These are phyloP conservation scores for Fusarium pseudocircinatum DNA, from an alignment of 2,329 filamentous ascomycete species.

Conservation along the genomic window DNA sequence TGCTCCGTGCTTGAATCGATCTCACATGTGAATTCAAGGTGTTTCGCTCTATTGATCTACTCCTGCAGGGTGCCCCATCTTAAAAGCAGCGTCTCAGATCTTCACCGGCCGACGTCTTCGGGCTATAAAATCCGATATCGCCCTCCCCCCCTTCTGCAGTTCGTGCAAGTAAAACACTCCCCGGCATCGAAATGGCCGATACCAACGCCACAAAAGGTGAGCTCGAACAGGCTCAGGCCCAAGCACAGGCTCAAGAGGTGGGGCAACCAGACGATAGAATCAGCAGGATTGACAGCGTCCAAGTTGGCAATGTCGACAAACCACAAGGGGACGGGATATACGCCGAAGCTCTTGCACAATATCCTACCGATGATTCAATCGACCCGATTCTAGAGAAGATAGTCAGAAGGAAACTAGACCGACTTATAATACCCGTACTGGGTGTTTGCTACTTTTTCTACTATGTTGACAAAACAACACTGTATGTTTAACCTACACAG, in stretches of 20 bases:
- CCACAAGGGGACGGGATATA: slow-evolving; percentile 44
- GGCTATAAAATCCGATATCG: neutral
- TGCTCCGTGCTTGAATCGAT: neutral
- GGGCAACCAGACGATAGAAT: slow-evolving; percentile 2
- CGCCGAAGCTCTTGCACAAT: slow-evolving; percentile 48
- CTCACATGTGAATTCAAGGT: neutral
- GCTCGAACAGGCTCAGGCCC: neutral
- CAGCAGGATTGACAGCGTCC: neutral
- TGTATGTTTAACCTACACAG: slow-evolving; percentile 40
- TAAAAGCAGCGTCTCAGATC: neutral
- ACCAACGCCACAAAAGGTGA: neutral
- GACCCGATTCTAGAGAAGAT: slow-evolving; percentile 47
- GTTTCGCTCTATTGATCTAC: neutral
- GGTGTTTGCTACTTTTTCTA: slow-evolving; percentile 56
- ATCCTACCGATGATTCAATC: slow-evolving; percentile 51
- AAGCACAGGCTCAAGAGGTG: neutral
- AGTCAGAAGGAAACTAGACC: slow-evolving; percentile 51
- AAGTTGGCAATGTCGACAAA: slow-evolving; percentile 1
- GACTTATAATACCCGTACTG: slow-evolving; percentile 50
- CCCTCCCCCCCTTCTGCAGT: neutral
- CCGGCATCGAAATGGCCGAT: neutral
- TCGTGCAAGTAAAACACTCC: neutral
- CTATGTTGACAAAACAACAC: slow-evolving; percentile 59
- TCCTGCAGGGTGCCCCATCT: neutral
- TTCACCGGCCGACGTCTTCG: neutral